Base-by-base conservation (phyloP, 2,329 filamentous ascomycete genomes). In the Hypoxylon sp. region DNA sequence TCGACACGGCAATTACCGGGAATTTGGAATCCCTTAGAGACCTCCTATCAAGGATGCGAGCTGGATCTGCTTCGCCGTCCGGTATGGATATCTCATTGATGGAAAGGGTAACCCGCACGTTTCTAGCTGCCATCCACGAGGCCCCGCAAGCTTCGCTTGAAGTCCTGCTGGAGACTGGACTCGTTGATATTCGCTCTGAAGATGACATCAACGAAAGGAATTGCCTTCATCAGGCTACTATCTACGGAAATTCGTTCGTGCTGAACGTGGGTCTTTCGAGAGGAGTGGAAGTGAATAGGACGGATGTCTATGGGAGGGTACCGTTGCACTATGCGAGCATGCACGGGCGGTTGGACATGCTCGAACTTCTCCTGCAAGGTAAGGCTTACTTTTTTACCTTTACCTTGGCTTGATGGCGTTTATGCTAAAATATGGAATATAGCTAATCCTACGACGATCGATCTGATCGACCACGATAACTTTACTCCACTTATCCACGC, bases 201-300 rank as follows among this genome's bases (percentile, higher is more conserved):
- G 95, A 99, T 75, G 94, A 97, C 72, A 98, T 99, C 77, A 99
- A 98, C 72, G 94, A 97, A 79, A 87, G 95, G 41, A 99, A 97
- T 73, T 97, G 94, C 74, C 83, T 99, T 48, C 95, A 99, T 72
- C 95, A 98, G 79, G 92, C 95, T n/a, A 91, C 94, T 0, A 97
- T 98, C 54, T 97, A 96, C 64, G 94, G 94, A 19, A 94, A 94
- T 72, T 80, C 86, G 8, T 89, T 91, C 70, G 91, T 97, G 28
- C 81, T 98, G 61, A 82, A 87, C 52, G 88, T 91, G 68, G 94
- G 91, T 3, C 81, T 99, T n/a, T 81, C 85, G 1, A 88, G 86
- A 47, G 88, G 87, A 4, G 93, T 97, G 32, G 89, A 94, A 65
- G 89, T 93, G 22, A 88, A 88, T 59, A 86, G 91, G 53, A 91